Conservation (phyloP, 257 asterid species). For the Solanum dulcamara region DNA sequence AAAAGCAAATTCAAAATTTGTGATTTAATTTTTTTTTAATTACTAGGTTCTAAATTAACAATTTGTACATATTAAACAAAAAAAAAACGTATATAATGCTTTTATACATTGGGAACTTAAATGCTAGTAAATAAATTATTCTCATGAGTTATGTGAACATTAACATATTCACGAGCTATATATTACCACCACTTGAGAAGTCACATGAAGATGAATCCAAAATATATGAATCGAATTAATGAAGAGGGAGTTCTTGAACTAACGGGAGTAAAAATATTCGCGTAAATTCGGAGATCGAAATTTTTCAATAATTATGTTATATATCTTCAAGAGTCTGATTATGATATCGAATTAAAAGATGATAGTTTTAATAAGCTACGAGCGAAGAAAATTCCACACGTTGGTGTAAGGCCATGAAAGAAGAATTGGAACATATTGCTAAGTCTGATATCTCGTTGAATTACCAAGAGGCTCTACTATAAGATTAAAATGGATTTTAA, state of each 20-base stretch:
- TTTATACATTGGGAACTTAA: neutral
- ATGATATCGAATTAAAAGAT: too few species aligned
- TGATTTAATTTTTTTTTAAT: neutral
- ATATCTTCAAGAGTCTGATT: too few species aligned
- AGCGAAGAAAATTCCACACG: neutral
- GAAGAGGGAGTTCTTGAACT: too few species aligned
- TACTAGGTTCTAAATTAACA: too few species aligned
- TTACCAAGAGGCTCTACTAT: too few species aligned
- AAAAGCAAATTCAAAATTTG: neutral
- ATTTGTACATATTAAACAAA: too few species aligned
- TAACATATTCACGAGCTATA: neutral
- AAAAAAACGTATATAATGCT: too few species aligned
- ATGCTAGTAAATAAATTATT: neutral
- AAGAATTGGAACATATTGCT: neutral
- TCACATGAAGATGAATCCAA: neutral
- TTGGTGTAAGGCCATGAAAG: neutral
- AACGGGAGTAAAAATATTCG: too few species aligned
- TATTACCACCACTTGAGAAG: neutral
- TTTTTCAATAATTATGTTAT: too few species aligned
- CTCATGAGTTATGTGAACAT: neutral
- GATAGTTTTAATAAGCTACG: neutral
- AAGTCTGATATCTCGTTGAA: too few species aligned
- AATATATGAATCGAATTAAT: neutral
- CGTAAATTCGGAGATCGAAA: too few species aligned
- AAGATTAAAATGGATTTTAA: too few species aligned